Evolutionary conservation across 352 stramenopile genomes (phyloP).

Genomic region (Phytopythium vexans): DNA sequence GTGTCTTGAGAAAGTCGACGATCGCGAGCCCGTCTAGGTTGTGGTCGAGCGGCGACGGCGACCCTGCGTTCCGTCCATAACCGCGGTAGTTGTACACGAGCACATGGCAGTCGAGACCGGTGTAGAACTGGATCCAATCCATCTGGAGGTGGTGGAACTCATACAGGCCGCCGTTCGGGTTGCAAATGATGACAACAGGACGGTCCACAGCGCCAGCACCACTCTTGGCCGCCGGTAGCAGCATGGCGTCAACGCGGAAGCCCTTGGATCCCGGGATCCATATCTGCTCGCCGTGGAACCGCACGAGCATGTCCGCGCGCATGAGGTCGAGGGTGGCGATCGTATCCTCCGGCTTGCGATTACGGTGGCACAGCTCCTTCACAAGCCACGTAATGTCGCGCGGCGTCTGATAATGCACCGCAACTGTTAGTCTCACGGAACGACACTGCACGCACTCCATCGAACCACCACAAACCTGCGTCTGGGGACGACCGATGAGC

Average conservation of each 20-base stretch:
- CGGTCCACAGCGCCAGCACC: conserved; percentile 26
- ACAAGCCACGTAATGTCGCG: conserved; percentile 51
- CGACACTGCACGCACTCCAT: not conserved
- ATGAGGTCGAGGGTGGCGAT: conserved; percentile 81
- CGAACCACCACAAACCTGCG: conserved; percentile 12
- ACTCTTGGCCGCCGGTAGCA: conserved; percentile 50
- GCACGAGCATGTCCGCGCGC: conserved; percentile 69
- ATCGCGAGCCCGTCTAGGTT: conserved; percentile 75
- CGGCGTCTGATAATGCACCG: conserved; percentile 16
- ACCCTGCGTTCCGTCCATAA: conserved; percentile 71
- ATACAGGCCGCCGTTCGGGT: conserved; percentile 84
- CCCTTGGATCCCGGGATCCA: conserved; percentile 63
- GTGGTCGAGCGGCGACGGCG: conserved; percentile 52
- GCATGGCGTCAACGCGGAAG: conserved; percentile 79
- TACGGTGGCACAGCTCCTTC: conserved; percentile 44
- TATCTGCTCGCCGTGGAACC: conserved; percentile 78
- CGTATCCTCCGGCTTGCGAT: conserved; percentile 36
- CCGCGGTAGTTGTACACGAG: conserved; percentile 87
- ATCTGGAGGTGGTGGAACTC: conserved; percentile 88
- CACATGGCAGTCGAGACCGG: conserved; percentile 61
- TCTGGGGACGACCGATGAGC: conserved; percentile 35
- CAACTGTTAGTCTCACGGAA: not conserved
- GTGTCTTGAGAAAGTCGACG: conserved; percentile 59
- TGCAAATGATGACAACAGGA: conserved; percentile 72
- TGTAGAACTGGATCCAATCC: conserved; percentile 90